phyloP scores from a whole-genome alignment of 1,284 basidiomycete species.

The Exobasidium rhododendri region DNA sequence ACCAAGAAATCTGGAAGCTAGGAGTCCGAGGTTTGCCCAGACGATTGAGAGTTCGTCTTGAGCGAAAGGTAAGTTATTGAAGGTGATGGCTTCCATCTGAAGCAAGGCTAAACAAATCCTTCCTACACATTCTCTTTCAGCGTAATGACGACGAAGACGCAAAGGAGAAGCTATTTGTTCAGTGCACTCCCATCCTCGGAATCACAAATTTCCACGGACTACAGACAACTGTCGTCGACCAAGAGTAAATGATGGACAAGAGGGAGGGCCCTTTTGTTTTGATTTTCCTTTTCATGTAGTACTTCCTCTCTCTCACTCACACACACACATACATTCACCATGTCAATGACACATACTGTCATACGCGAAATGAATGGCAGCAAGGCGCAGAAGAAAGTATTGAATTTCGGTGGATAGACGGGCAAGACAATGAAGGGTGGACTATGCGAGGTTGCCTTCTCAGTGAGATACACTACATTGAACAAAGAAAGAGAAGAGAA shows the following conservation, averaged over 20 bases:
- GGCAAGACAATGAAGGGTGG: too few relatives aligned
- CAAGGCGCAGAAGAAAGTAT: too few relatives aligned
- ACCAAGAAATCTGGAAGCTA: slow-evolving; percentile 55
- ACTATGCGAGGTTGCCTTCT: too few relatives aligned
- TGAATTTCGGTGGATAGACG: too few relatives aligned
- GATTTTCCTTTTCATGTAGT: neutral
- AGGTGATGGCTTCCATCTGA: too few relatives aligned
- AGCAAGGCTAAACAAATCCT: slow-evolving; percentile 1
- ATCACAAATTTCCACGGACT: slow-evolving; percentile 54
- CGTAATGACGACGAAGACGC: slow-evolving; percentile 55
- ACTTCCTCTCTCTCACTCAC: too few relatives aligned
- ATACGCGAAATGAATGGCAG: too few relatives aligned
- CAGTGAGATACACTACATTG: too few relatives aligned
- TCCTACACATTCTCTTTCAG: slow-evolving; percentile 9
- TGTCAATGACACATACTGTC: neutral
- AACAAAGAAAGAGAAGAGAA: too few relatives aligned
- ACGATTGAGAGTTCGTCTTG: slow-evolving; percentile 51
- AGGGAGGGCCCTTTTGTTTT: neutral
- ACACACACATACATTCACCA: neutral
- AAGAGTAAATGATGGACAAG: slow-evolving; percentile 31
- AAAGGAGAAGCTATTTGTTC: slow-evolving; percentile 55
- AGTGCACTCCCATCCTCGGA: slow-evolving; percentile 51
- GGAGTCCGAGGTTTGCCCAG: slow-evolving; percentile 54
- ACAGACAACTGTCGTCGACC: slow-evolving; percentile 51
- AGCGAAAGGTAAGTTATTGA: slow-evolving; percentile 29